phyloP scores from a whole-genome alignment of 768 basidiomycete genomes.

The Trametes cinnabarina region DNA sequence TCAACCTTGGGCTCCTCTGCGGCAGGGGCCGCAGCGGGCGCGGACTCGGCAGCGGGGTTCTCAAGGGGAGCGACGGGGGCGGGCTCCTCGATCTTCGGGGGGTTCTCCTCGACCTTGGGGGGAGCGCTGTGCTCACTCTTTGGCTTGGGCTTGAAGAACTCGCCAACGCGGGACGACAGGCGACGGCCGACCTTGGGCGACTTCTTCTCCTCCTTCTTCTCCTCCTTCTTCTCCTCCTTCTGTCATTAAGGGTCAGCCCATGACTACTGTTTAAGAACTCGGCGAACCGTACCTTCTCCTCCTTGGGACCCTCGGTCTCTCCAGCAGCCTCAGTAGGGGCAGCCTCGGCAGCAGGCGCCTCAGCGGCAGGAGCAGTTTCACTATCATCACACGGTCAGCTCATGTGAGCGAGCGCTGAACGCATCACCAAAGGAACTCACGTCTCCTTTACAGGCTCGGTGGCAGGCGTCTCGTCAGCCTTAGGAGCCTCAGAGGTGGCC shows the following conservation, averaged over 20 bases:
- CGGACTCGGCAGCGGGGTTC: slow-evolving; percentile 59
- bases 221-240: slow-evolving; percentile 49
- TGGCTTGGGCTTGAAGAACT: slow-evolving; percentile 77
- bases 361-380: slow-evolving; percentile 42
- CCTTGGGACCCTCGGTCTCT: slow-evolving; percentile 50
- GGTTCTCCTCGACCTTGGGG: slow-evolving; percentile 85
- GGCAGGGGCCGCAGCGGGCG: slow-evolving; percentile 31
- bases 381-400: slow-evolving; percentile 28
- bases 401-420: not conserved
- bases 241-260: slow-evolving; percentile 6
- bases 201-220: slow-evolving; percentile 42
- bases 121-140: slow-evolving; percentile 64
- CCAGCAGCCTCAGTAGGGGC: slow-evolving; percentile 32
- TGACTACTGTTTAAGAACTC: not conserved
- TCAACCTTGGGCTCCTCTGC: slow-evolving; percentile 34
- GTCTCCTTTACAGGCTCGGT: slow-evolving; percentile 71
- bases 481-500: slow-evolving; percentile 36
- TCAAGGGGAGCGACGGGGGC: slow-evolving; percentile 80
- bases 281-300: slow-evolving; percentile 52
- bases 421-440: slow-evolving; percentile 38
- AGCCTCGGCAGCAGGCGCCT: slow-evolving; percentile 34
- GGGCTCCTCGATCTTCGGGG: slow-evolving; percentile 86
- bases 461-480: slow-evolving; percentile 30
- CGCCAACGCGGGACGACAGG: slow-evolving; percentile 77
- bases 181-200: slow-evolving; percentile 72